These are phyloP conservation scores for Asterophora lycoperdoides DNA, from an alignment of 768 basidiomycete genomes.

Conservation along the genomic window DNA sequence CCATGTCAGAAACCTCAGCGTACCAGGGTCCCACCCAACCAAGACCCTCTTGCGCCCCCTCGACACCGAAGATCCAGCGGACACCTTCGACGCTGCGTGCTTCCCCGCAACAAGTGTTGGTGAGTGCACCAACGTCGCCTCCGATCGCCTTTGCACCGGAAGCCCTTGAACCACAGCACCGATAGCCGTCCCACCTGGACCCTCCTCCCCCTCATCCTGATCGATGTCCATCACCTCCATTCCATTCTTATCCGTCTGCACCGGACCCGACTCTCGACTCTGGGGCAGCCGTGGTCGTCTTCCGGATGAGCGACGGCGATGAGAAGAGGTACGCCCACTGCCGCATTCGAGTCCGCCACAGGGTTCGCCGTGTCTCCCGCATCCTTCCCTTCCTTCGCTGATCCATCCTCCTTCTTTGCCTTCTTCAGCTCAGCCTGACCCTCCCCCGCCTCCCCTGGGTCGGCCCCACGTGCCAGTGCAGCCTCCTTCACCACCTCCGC, in stretches of 20 bases:
- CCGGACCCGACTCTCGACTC: slow-evolving; percentile 13
- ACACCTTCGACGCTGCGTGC: not conserved
- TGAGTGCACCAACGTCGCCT: not conserved
- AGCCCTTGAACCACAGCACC: no score
- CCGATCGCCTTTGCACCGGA: not conserved
- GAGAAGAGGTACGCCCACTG: slow-evolving; percentile 50
- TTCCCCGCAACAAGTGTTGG: not conserved
- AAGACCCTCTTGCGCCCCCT: no score
- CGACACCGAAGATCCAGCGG: not conserved
- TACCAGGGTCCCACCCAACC: no score
- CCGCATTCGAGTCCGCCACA: slow-evolving; percentile 46
- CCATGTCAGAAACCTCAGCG: no score
- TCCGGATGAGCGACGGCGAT: slow-evolving; percentile 42
- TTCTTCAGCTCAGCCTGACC: not conserved
- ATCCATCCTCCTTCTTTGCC: not conserved
- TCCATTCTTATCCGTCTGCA: slow-evolving; percentile 48
- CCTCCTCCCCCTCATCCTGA: slow-evolving; percentile 36
- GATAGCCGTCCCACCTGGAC: no score
- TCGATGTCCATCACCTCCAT: slow-evolving; percentile 82
- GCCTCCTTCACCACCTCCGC: slow-evolving; percentile 21
- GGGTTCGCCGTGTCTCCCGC: slow-evolving; percentile 17
- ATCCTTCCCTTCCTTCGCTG: not conserved
- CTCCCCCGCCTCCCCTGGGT: not conserved
- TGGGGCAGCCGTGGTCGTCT: slow-evolving; percentile 39
- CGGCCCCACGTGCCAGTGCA: slow-evolving; percentile 9